Conservation (phyloP, 2,329 filamentous ascomycete species). For the Aureobasidium sp. region DNA sequence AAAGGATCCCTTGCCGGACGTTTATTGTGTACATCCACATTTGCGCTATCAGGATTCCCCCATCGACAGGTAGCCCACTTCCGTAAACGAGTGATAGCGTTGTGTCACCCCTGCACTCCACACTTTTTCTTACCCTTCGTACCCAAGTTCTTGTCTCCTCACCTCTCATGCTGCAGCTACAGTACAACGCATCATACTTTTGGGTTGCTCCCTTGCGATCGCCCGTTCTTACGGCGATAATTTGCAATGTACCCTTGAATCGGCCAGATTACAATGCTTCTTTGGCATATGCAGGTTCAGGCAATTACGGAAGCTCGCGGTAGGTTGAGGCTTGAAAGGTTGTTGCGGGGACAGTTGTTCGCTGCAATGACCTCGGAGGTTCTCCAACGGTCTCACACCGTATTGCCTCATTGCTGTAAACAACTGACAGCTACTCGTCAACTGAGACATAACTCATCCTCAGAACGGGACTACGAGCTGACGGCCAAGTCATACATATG, state of each 20-base stretch:
- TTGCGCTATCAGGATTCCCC: conserved; percentile 1
- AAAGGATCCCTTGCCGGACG: conserved; percentile 7
- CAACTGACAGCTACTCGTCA: background rate
- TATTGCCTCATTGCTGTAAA: background rate
- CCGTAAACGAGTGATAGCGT: background rate
- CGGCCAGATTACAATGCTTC: background rate
- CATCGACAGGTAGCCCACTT: background rate
- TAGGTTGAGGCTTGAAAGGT: conserved; percentile 2
- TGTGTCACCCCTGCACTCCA: conserved; percentile 11
- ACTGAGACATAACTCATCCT: conserved; percentile 10
- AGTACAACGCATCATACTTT: background rate
- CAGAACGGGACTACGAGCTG: conserved; percentile 2
- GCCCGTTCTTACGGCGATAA: background rate
- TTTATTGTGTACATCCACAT: conserved; percentile 2
- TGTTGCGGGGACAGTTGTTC: background rate
- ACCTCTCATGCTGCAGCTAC: background rate
- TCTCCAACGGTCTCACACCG: conserved; percentile 1
- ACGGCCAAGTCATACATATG: background rate
- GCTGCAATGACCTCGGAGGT: background rate
- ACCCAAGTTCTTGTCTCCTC: background rate
- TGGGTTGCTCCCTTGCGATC: conserved; percentile 5
- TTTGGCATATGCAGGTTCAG: background rate
- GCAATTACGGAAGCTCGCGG: background rate
- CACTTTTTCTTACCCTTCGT: background rate
- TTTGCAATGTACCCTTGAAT: background rate